Base-by-base conservation (phyloP, 2,329 filamentous ascomycete genomes). In the Diaporthe sp. region DNA sequence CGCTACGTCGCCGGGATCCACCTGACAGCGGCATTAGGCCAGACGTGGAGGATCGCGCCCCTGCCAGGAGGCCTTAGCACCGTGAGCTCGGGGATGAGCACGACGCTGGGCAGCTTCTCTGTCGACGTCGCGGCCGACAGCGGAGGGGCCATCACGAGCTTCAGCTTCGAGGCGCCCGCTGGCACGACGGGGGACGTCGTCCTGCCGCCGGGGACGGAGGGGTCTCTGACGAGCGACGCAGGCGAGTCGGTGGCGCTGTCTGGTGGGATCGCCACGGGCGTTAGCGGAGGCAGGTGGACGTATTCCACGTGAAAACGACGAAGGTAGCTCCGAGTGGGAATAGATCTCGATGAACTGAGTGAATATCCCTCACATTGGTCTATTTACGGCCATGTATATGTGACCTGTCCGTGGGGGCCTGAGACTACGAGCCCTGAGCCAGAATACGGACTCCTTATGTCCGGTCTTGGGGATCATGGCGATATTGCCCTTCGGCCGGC, bases 1-100 rank as follows among this genome's bases (percentile, higher is more conserved):
- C 83, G 85, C 55, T 83, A 84, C 37, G 80, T 88, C 25, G 81
- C 88, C 1, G 88, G 88, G 0, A 79, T 89, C 31, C 81, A 82
- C 72, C 77, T 88, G 46, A 83, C 82, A 0, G 77, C 79, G 1
- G 82, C 82, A 2, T 81, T 80, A 4, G 85, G 85, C 0, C 79
- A 78, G 51, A 78, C 79, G 10, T 87, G 85, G 83, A 76, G 73
- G 42, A 80, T 87, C 22, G 82, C 80, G 51, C 86, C 86, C 5
- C 82, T 84, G 74, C 79, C 83, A 44, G 85, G 84, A 0, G 84
- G 86, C 72, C 78, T 87, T n/a, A 81, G 77, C 44, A 55, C 69
- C 22, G 62, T 77, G 25, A 75, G 58, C n/a, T 42, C 69, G 22
- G 75, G 75, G 10, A 59, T 77, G 46, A 62, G 73, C 42, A 77